phyloP scores from a whole-genome alignment of 768 basidiomycete genomes.

The Auricularia sp. region DNA sequence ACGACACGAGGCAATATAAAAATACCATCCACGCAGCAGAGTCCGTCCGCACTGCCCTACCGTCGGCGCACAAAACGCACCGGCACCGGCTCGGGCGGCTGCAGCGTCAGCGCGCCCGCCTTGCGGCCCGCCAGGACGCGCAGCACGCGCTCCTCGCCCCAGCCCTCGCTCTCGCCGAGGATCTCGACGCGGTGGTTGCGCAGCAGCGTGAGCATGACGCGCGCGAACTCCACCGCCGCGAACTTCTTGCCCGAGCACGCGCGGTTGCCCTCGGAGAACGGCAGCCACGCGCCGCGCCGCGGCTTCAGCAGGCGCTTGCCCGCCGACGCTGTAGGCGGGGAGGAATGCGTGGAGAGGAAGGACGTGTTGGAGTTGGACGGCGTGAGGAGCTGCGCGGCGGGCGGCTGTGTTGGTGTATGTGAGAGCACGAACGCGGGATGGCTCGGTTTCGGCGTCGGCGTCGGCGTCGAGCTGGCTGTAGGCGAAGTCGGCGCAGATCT shows the following conservation, averaged over 20 bases:
- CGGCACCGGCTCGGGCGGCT: slow-evolving; percentile 5
- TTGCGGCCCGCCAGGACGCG: slow-evolving; percentile 1
- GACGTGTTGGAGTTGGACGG: background rate
- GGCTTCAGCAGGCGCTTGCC: background rate
- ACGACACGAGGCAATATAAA: no score
- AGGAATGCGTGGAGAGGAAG: background rate
- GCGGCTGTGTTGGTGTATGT: background rate
- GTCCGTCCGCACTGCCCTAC: background rate
- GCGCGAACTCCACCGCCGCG: slow-evolving; percentile 6
- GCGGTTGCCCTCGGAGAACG: slow-evolving; percentile 6
- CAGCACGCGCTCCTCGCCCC: slow-evolving; percentile 6
- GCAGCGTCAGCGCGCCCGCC: slow-evolving; percentile 5
- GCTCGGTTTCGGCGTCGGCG: background rate
- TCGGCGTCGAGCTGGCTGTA: background rate
- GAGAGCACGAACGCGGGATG: background rate
- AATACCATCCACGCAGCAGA: no score
- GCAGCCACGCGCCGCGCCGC: slow-evolving; percentile 4
- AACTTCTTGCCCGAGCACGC: slow-evolving; percentile 5
- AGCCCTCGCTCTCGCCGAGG: slow-evolving; percentile 4
- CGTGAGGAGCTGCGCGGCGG: background rate
- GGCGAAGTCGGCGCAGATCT: no score
- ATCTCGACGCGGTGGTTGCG: slow-evolving; percentile 3
- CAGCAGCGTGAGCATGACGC: background rate
- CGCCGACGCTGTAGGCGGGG: background rate
- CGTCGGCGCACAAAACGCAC: slow-evolving; percentile 5